Conservation (phyloP, 129 eudicot species). For the Oenanthe sinensis region DNA sequence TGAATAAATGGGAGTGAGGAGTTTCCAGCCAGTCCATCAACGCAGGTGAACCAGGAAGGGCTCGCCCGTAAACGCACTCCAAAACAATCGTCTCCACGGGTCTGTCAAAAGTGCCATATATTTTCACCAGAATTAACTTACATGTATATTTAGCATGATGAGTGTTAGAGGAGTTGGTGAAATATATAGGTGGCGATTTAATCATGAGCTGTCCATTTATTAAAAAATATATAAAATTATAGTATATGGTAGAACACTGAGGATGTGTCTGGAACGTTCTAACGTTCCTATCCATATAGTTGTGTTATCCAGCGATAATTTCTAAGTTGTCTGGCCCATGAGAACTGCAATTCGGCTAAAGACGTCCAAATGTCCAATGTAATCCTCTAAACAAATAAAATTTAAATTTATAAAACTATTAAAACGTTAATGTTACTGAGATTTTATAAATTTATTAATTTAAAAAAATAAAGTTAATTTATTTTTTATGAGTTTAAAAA, state of each 20-base stretch:
- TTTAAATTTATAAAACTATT: no score
- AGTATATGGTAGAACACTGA: neutral
- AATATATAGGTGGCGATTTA: neutral
- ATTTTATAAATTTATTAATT: no score
- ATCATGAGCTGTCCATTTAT: neutral
- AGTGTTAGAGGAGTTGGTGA: no score
- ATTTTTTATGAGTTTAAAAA: no score
- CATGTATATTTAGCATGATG: neutral
- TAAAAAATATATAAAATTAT: neutral
- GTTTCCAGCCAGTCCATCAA: slow-evolving; percentile 87
- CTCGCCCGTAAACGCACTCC: slow-evolving; percentile 41
- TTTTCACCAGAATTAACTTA: neutral
- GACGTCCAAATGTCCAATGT: no score
- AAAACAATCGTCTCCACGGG: slow-evolving; percentile 55
- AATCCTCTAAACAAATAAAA: no score
- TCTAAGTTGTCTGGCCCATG: no score
- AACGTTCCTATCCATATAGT: no score
- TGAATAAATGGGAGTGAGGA: slow-evolving; percentile 63
- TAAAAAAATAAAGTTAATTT: no score
- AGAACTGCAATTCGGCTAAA: no score
- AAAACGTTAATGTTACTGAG: no score
- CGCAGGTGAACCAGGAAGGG: slow-evolving; percentile 37
- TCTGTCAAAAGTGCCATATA: slow-evolving; percentile 53
- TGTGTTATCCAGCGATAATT: no score
- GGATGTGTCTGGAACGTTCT: neutral